Evolutionary conservation across 2,329 filamentous ascomycete genomes (phyloP).

Genomic region (Neofusicoccum umdonicola): DNA sequence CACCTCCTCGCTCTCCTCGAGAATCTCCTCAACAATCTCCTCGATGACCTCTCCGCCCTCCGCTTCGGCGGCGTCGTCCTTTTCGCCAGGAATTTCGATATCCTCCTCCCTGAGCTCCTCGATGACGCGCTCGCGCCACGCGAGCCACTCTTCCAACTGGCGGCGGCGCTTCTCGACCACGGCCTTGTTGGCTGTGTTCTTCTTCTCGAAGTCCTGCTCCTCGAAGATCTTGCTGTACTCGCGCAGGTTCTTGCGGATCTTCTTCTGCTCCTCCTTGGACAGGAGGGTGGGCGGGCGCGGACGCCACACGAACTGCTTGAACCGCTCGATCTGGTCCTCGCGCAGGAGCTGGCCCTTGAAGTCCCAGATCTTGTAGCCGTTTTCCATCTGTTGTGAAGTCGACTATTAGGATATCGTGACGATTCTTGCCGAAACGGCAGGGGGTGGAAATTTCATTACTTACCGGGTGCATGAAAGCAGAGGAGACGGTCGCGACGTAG

Average conservation of each 20-base stretch:
- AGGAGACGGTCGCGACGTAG: constrained; percentile 90
- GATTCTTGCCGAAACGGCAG: not conserved
- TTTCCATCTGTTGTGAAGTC: constrained; percentile 74
- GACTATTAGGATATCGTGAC: constrained; percentile 15
- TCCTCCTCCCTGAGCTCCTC: constrained; percentile 64
- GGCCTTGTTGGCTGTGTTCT: constrained; percentile 88
- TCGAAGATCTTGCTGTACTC: constrained; percentile 96
- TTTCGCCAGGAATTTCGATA: constrained; percentile 55
- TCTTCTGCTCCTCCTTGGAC: constrained; percentile 94
- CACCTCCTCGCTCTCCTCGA: constrained; percentile 85
- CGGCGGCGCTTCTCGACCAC: constrained; percentile 84
- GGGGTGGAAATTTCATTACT: constrained; percentile 37
- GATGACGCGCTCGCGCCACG: constrained; percentile 74
- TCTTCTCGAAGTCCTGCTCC: constrained; percentile 89
- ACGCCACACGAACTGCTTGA: constrained; percentile 96
- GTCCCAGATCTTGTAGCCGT: constrained; percentile 97
- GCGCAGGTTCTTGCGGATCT: constrained; percentile 95
- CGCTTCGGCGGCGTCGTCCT: constrained; percentile 44
- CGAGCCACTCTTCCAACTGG: constrained; percentile 83
- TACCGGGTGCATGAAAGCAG: constrained; percentile 94
- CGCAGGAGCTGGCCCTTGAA: constrained; percentile 87
- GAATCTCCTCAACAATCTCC: constrained; percentile 85
- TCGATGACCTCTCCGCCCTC: constrained; percentile 58
- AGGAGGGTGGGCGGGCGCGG: constrained; percentile 89
- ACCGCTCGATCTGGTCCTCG: constrained; percentile 91